Evolutionary conservation across 768 basidiomycete species (phyloP).

Genomic region (Naematelia encephala): DNA sequence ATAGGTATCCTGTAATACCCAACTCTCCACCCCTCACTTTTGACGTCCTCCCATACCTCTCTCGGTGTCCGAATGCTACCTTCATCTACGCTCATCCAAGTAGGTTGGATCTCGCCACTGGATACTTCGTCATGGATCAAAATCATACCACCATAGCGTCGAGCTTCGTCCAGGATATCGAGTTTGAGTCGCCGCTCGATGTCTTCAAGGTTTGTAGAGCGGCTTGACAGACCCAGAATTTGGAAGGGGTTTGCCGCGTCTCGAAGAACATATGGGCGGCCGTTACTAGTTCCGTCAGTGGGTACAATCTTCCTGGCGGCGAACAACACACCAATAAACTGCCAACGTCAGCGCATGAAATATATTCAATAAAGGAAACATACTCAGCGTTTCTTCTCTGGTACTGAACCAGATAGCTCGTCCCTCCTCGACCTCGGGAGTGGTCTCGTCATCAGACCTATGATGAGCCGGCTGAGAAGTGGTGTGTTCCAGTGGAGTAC

Average conservation of each 20-base stretch:
- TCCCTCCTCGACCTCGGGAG: conserved; percentile 28
- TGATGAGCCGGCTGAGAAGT: not conserved
- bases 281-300: conserved; percentile 30
- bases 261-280: conserved; percentile 80
- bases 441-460: conserved; percentile 7
- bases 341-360: conserved; percentile 6
- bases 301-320: not conserved
- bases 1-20: conserved; percentile 97
- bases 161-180: conserved; percentile 83
- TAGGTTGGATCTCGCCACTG: conserved; percentile 72
- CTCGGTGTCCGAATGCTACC: conserved; percentile 78
- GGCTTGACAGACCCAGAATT: conserved; percentile 75
- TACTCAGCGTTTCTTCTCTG: conserved; percentile 90
- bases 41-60: conserved; percentile 80
- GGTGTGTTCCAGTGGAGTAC: conserved; percentile 13
- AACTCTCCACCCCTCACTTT: conserved; percentile 82
- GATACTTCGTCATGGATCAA: conserved; percentile 91
- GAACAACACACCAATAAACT: conserved; percentile 56
- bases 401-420: conserved; percentile 81
- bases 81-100: conserved; percentile 87
- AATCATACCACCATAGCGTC: conserved; percentile 79
- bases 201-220: conserved; percentile 91
- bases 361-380: conserved; percentile 36
- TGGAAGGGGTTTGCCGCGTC: conserved; percentile 79
- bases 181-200: conserved; percentile 79